Evolutionary conservation across 2,329 filamentous ascomycete species (phyloP), one percentile per base, ranked within the genome.

Genomic region (Polychaeton citri): DNA sequence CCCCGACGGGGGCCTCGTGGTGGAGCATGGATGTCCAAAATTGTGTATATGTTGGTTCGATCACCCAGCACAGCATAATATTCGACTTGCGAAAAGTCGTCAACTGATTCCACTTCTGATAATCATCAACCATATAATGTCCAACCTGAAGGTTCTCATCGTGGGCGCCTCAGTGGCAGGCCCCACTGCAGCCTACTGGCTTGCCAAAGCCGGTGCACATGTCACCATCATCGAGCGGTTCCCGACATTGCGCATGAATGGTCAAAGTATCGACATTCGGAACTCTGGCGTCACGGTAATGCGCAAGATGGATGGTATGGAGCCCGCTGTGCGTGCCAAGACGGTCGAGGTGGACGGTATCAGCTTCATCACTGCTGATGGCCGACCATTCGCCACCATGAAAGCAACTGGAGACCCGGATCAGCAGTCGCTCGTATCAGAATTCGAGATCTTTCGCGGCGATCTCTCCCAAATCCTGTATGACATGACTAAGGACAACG

Each of bases 371-470:
- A 13, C 42, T 10, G 37, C 39, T 2, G 32, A 53, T 32, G 51
- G 54, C 18, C 41, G 38, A 35, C 41, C 51, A 1, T 52, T 48
- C 36, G 56, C 42, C 12, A 52, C 42, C 7, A 48, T 60, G n/a
- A 47, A 17, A 32, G 37, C 54, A 2, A 53, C 49, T 12, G 56
- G 55, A 5, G 42, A 55, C 34, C 42, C 52, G 0, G 46, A 59
- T 33, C 44, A 50, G 28, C 58, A 61, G 38, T 50, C 43, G 4
- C 45, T 61, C 1, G 38, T 57, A 6, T 57, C 53, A 1, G 58
- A 61, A 39, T 61, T 49, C 38, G 58, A 60, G 40, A 58, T 62
- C 20, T 48, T 53, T 30, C 51, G 59, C 7, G 58, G 55, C 5
- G 53, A 59, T 32, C 42, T 61, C 4, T 42, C 51, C 12, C 41